Evolutionary conservation across 1,284 basidiomycete species (phyloP), one percentile per base, ranked within the genome.

Genomic region (Rhodotorula sp.): DNA sequence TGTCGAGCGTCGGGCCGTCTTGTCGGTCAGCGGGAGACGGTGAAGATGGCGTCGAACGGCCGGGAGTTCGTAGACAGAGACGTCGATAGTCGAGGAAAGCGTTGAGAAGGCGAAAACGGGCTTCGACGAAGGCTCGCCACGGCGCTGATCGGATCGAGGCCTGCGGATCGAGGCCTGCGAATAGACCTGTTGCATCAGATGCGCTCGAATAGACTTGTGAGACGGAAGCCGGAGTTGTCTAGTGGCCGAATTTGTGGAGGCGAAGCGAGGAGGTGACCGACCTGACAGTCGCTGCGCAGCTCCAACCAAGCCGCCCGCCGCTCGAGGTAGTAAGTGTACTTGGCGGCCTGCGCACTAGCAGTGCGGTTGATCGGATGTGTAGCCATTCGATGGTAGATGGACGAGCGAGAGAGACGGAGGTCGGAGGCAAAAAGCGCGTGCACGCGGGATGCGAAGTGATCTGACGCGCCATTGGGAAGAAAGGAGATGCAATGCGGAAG

Each of bases 71-170:
- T 44, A 8, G 39, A 13, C 39, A 44, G 39, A 44, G 27, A 29
- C 60, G 49, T 27, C 54, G 49, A 24, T 24, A 34, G n/a, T 30
- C 27, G 34, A 27, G 60, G 47, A 30, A 67, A 6, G 65, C 55
- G 27, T 46, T 22, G 24, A 67, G 60, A 2, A 57, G 30, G 1
- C 30, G 27, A 17, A 58, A 58, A 9, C 65, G 59, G 2, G 27
- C 48, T 13, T 58, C 29, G 30, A 67, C 27, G 49, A 62, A 67
- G 24, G 44, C 27, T 29, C 34, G 20, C 66, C 66, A 62, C 7
- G 66, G 66, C 2, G 60, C 54, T 24, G n/a, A n/a, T 62, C 49
- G 19, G 54, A 24, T 11, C 39, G n/a, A n/a, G n/a, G n/a, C n/a
- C n/a, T n/a, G n/a, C n/a, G 39, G 20, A 58, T 22, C 2, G 22